Evolutionary conservation across 345 rosid genomes (phyloP).

Genomic region (Eucalyptus polybractea): DNA sequence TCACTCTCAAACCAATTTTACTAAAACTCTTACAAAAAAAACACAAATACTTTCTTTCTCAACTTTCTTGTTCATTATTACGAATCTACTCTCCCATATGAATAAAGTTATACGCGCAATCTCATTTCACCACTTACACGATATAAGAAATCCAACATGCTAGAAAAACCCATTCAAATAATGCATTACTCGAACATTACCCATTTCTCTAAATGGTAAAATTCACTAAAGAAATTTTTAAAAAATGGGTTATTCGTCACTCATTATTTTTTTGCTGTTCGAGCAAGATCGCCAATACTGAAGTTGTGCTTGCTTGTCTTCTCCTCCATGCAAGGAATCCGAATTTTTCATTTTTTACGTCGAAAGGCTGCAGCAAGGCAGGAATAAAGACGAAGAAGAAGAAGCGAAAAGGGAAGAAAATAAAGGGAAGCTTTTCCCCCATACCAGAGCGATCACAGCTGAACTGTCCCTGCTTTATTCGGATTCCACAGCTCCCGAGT

Average conservation of each 20-base stretch:
- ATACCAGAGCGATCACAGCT: background rate
- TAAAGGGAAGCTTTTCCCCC: slow-evolving; percentile 4
- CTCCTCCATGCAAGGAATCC: slow-evolving; percentile 36
- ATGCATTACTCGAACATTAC: background rate
- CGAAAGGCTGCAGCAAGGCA: background rate
- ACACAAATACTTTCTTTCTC: background rate
- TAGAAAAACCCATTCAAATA: background rate
- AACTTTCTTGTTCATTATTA: background rate
- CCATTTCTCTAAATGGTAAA: background rate
- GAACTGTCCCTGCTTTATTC: slow-evolving; percentile 15
- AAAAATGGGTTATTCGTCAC: background rate
- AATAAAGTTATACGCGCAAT: background rate
- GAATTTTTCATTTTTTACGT: background rate
- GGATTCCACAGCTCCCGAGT: background rate
- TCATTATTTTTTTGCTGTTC: background rate
- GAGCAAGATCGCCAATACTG: background rate
- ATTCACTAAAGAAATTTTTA: background rate
- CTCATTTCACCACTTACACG: accelerated
- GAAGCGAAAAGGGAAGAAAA: background rate
- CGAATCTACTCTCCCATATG: accelerated
- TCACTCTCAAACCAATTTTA: background rate
- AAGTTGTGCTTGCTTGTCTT: slow-evolving; percentile 22
- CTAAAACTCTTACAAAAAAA: background rate
- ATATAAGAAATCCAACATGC: background rate
- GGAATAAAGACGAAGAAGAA: slow-evolving; percentile 11